Evolutionary conservation across 306 rosid species (phyloP).

Genomic region (Quercus engelmannii): DNA sequence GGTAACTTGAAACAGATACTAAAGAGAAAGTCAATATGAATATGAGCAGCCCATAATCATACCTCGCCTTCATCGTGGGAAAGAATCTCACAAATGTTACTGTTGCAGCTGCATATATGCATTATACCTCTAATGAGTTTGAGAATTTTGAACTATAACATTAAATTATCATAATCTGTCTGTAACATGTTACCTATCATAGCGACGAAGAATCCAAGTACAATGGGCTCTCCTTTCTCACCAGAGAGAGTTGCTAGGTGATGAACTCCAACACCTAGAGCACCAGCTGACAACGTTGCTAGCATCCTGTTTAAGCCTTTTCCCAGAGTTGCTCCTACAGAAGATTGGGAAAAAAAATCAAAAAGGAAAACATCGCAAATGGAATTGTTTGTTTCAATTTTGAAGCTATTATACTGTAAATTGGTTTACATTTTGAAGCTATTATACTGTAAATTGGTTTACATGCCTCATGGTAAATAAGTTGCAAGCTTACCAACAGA

Average conservation of each 20-base stretch:
- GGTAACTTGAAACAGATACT: conserved; percentile 20
- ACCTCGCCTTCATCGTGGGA: conserved; percentile 26
- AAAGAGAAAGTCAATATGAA: conserved; percentile 31
- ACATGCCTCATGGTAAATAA: not conserved
- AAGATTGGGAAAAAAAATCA: not conserved
- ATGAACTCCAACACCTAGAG: conserved; percentile 27
- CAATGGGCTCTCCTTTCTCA: conserved; percentile 18
- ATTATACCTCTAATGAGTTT: not conserved
- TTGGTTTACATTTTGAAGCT: no score
- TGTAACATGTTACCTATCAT: conserved; percentile 7
- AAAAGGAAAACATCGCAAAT: not conserved
- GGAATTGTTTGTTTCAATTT: not conserved
- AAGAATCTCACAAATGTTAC: conserved; percentile 29
- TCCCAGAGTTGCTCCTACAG: conserved; percentile 30
- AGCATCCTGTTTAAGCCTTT: conserved; percentile 27
- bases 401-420: no score
- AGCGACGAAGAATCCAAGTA: conserved; percentile 10
- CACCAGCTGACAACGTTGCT: conserved; percentile 26
- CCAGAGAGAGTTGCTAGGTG: conserved; percentile 25
- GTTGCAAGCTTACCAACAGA: conserved; percentile 21
- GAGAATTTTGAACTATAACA: not conserved
- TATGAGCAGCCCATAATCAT: conserved; percentile 31
- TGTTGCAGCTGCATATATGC: conserved; percentile 28
- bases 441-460: no score
- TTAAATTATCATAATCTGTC: not conserved